Base-by-base conservation (phyloP, 345 rosid genomes). In the Lepidium didymum region DNA sequence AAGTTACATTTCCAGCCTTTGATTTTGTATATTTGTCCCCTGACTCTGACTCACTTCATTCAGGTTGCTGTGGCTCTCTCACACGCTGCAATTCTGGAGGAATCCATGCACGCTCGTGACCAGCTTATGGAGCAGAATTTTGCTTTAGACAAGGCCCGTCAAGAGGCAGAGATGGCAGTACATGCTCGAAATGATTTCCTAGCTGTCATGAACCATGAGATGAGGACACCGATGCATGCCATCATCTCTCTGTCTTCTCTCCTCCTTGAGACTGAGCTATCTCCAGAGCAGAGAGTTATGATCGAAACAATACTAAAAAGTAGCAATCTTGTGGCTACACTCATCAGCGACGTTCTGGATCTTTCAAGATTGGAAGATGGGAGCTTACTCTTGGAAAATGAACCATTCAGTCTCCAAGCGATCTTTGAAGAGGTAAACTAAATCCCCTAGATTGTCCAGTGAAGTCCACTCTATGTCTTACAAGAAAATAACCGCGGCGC, bases 1-100 rank as follows among this genome's bases (percentile, higher is more conserved):
- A 25, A 34, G 33, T 72, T 63, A 18, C 47, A 10, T 46, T 19
- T 12, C 23, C 15, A 5, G 27, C 13, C 15, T 37, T 35, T 72
- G 13, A 10, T 4, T 16, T 52, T 47, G 27, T n/a, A 16, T 23
- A 0, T 19, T 56, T 38, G 31, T 68, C 19, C 27, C 46, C 23
- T 52, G 21, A 59, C 38, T 50, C 44, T 60, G 16, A 16, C 60
- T 64, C 29, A 16, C 60, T 42, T 46, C 43, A 58, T 70, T 23
- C 73, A 93, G 98, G 98, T 93, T 12, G 97, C 97, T 72, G 96
- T 93, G 81, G 98, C 96, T 69, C 96, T 92, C 55, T 92, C 97
- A 19, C 98, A 92, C 75, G 97, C 98, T 47, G 98, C 98, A 54
- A 87, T 88, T 64, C 77, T 93, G 46, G 98, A 93, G 73, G 96